phyloP scores from a whole-genome alignment of 2,329 filamentous ascomycete genomes.

The Aspergillus caelatus region DNA sequence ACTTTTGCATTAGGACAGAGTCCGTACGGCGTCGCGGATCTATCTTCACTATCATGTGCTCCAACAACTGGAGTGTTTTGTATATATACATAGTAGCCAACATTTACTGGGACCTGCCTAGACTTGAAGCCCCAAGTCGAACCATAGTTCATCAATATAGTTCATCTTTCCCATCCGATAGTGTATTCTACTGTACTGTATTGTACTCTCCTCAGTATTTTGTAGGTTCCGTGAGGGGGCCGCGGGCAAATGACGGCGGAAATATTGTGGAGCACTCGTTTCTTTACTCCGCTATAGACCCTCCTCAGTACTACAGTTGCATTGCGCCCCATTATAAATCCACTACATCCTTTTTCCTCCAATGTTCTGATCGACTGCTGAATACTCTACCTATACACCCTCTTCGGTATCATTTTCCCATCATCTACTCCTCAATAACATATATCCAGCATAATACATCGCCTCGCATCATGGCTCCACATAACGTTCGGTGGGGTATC shows the following conservation, averaged over 20 bases:
- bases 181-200: not conserved
- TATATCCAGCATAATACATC: not conserved
- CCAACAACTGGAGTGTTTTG: not conserved
- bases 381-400: not conserved
- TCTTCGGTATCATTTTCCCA: not conserved
- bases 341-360: not conserved
- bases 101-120: not conserved
- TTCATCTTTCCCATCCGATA: not conserved
- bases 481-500: slow-evolving; percentile 48
- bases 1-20: slow-evolving; percentile 7
- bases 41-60: not conserved
- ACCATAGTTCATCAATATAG: not conserved
- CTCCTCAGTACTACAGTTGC: not conserved
- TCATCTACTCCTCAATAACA: not conserved
- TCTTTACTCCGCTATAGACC: not conserved
- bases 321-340: not conserved
- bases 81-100: not conserved
- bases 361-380: not conserved
- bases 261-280: not conserved
- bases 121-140: not conserved
- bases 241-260: not conserved
- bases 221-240: not conserved
- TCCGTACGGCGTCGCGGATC: not conserved
- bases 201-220: not conserved
- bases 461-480: slow-evolving; percentile 32